Evolutionary conservation across 23 red algal genomes (phyloP), one percentile per base, ranked within the genome.

Genomic region (Cyanidiococcus yangmingshanensis): DNA sequence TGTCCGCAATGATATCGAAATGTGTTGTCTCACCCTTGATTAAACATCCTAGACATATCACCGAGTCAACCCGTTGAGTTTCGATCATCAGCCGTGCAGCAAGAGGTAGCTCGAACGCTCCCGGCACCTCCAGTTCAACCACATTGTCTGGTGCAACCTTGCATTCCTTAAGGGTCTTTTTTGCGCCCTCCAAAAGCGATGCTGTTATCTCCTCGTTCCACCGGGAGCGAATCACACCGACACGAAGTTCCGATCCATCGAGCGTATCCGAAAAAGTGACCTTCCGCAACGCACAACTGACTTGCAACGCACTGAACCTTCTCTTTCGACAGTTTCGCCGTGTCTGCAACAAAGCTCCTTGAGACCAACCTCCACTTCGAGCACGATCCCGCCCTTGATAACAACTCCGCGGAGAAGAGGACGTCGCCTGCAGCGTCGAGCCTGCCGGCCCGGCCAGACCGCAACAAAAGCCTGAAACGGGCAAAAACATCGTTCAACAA

Each of bases 1-100:
- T 83, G 29, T 87, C 67, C 26, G 87, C 79, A 50, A 96, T 96
- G 27, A 86, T 78, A 39, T 90, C 87, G 75, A 90, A 96, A 34
- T 90, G 87, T 3, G 88, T 79, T 1, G 92, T 90, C 68, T 88
- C 92, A 59, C 92, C 92, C 84, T 96, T 90, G 75, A 96, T 88
- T 31, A 96, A 82, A 16, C 85, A 58, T 2, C 87, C 92, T 30
- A 88, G 29, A 40, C 79, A 88, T 1, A 96, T 67, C 0, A 96
- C 58, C 0, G 80, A 84, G 75, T 96, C 92, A 40, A 96, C 84
- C 38, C 88, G 88, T 41, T 96, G 92, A 45, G 92, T 68, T 18
- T 77, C 80, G 26, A 57, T 82, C 92, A 96, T 88, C 31, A 90
- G 80, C 41, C 92, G 77, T 33, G 92, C 87, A 0, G 87, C 92